Conservation (phyloP, 331 rosid genomes). For the Acacia concinna region DNA sequence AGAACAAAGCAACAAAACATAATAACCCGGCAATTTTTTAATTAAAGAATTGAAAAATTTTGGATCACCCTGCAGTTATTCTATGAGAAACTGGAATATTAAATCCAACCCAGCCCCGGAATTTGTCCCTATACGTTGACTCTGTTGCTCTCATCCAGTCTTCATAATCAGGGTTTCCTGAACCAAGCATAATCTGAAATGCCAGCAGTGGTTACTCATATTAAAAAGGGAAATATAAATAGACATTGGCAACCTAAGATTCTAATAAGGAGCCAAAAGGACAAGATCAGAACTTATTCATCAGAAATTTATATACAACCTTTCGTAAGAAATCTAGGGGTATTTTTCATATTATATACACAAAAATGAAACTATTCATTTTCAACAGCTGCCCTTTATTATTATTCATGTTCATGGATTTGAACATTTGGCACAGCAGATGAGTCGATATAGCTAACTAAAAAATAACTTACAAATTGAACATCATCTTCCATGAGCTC, state of each 20-base stretch:
- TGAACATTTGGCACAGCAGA: conserved; percentile 4
- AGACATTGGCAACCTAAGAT: background rate
- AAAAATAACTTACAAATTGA: conserved; percentile 70
- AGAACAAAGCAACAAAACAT: conserved; percentile 21
- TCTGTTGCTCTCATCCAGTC: conserved; percentile 91
- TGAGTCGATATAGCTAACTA: conserved; percentile 7
- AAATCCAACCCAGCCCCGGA: conserved; percentile 96
- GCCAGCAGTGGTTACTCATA: background rate
- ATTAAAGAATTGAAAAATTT: conserved; percentile 43
- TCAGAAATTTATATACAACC: conserved; percentile 5
- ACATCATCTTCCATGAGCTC: conserved; percentile 78
- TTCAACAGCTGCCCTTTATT: conserved; percentile 9
- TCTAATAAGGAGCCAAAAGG: conserved; percentile 3
- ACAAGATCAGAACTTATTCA: conserved; percentile 10
- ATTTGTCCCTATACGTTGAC: conserved; percentile 58
- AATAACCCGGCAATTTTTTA: conserved; percentile 45
- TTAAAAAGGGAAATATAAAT: conserved; percentile 10
- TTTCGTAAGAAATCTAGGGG: conserved; percentile 9
- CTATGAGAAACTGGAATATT: conserved; percentile 81
- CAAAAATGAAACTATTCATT: conserved; percentile 28
- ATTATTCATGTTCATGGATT: conserved; percentile 8
- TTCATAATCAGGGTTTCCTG: conserved; percentile 62
- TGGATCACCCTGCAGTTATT: conserved; percentile 81
- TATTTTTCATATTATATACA: conserved; percentile 11
- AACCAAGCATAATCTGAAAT: conserved; percentile 86